These are phyloP conservation scores for Aspergillus hortae DNA, from an alignment of 2,329 filamentous ascomycete species.

Conservation along the genomic window DNA sequence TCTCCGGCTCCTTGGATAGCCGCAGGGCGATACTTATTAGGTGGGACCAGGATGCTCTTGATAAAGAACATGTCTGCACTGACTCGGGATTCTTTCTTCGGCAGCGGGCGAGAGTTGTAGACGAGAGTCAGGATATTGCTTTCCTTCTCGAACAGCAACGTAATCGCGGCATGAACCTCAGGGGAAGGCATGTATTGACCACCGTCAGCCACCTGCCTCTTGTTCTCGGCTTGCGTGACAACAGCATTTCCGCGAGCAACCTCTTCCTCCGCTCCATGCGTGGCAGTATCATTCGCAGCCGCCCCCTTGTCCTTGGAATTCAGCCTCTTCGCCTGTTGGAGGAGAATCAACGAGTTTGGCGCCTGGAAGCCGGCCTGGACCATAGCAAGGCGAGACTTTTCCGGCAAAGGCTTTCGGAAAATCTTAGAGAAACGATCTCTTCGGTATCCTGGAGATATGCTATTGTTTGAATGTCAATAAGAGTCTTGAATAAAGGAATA, in stretches of 20 bases:
- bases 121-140: slow-evolving; percentile 78
- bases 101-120: slow-evolving; percentile 70
- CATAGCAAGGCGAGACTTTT: slow-evolving; percentile 77
- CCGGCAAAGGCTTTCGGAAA: slow-evolving; percentile 74
- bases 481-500: not conserved
- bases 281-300: slow-evolving; percentile 35
- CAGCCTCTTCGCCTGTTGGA: slow-evolving; percentile 46
- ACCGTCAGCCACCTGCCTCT: slow-evolving; percentile 34
- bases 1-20: slow-evolving; percentile 75
- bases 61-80: slow-evolving; percentile 93
- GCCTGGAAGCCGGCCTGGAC: slow-evolving; percentile 63
- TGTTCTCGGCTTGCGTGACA: slow-evolving; percentile 28
- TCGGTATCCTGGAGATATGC: slow-evolving; percentile 76
- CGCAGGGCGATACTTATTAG: slow-evolving; percentile 87
- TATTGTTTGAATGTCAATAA: slow-evolving; percentile 32
- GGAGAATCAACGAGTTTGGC: slow-evolving; percentile 65
- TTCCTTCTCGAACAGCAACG: slow-evolving; percentile 80
- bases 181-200: slow-evolving; percentile 73
- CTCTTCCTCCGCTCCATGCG: slow-evolving; percentile 57
- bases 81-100: slow-evolving; percentile 56
- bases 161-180: slow-evolving; percentile 76
- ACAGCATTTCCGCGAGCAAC: slow-evolving; percentile 52
- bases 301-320: slow-evolving; percentile 30
- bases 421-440: slow-evolving; percentile 93
- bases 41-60: slow-evolving; percentile 78